Evolutionary conservation across 2,329 filamentous ascomycete genomes (phyloP), one percentile per base, ranked within the genome.

Genomic region (Nigrospora sphaerica): DNA sequence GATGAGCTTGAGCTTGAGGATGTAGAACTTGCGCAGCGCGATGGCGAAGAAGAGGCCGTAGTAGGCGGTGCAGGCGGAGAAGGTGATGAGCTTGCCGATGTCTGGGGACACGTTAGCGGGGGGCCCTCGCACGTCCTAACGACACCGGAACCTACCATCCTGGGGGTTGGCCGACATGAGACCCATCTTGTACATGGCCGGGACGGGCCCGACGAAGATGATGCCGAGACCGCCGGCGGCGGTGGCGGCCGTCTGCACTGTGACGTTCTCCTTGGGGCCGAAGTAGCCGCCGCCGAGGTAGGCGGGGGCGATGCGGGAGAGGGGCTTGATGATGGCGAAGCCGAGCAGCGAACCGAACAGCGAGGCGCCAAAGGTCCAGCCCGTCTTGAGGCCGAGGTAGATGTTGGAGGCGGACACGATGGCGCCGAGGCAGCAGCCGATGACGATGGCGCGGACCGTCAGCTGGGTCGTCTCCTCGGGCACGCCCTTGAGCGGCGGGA

Each of bases 1-100:
- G 51, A 80, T 67, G 45, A 81, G 66, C 50, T 70, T 71, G 42
- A 81, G 65, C 62, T 81, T 76, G 54, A 78, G 67, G 58, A 78
- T 72, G 64, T 77, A 80, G 63, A 79, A 78, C 55, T 75, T 77
- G 41, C 76, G 73, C 19, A 75, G 64, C 32, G 73, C 72, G 4
- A 71, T 75, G 46, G 69, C 68, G 54, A 75, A 76, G 57, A 75
- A 73, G 49, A 77, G 66, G 3, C 75, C 75, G 55, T 77, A 75
- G 62, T 75, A 78, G 6, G 69, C 73, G 48, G 69, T 68, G 46
- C 76, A 71, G 42, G 72, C 63, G 9, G 74, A 76, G 45, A 78
- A 64, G 12, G 71, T 69, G 47, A 77, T 66, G 43, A 79, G 67
- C 39, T 69, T 64, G 52, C 68, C 66, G 52, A 74, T 75, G 50